phyloP scores from a whole-genome alignment of 164 flowering plant genomes.

The Houttuynia cordata region DNA sequence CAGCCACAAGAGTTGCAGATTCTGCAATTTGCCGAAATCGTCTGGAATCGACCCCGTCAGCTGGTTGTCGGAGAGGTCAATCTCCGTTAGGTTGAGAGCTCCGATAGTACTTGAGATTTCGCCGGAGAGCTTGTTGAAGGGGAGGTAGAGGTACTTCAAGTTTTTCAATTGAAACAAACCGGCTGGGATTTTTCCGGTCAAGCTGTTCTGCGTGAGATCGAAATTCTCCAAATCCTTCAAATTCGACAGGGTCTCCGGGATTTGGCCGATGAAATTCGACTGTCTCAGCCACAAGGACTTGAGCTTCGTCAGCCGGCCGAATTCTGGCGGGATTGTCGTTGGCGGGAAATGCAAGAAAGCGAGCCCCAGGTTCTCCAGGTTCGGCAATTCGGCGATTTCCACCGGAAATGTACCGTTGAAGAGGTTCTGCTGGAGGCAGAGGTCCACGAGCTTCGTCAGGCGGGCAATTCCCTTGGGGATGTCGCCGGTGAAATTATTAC shows the following conservation, averaged over 20 bases:
- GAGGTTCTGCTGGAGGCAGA: slow-evolving; percentile 25
- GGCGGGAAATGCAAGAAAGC: slow-evolving; percentile 11
- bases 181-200: slow-evolving; percentile 46
- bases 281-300: slow-evolving; percentile 24
- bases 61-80: slow-evolving; percentile 30
- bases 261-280: slow-evolving; percentile 41
- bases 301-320: slow-evolving; percentile 42
- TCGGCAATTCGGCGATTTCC: slow-evolving; percentile 43
- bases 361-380: slow-evolving; percentile 21
- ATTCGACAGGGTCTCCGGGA: slow-evolving; percentile 33
- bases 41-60: slow-evolving; percentile 14
- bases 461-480: slow-evolving; percentile 43
- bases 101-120: slow-evolving; percentile 32
- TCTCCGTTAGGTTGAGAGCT: slow-evolving; percentile 13
- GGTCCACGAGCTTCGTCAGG: slow-evolving; percentile 15
- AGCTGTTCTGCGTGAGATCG: slow-evolving; percentile 35
- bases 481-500: slow-evolving; percentile 62
- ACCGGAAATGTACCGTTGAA: slow-evolving; percentile 50
- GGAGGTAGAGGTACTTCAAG: slow-evolving; percentile 28
- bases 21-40: slow-evolving; percentile 35
- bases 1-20: slow-evolving; percentile 31
- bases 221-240: slow-evolving; percentile 29
- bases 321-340: slow-evolving; percentile 29
- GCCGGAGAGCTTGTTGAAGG: slow-evolving; percentile 35
- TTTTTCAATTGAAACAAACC: slow-evolving; percentile 46